Evolutionary conservation across 2,329 filamentous ascomycete genomes (phyloP), one percentile per base, ranked within the genome.

Genomic region (Phyllosticta capitalensis): DNA sequence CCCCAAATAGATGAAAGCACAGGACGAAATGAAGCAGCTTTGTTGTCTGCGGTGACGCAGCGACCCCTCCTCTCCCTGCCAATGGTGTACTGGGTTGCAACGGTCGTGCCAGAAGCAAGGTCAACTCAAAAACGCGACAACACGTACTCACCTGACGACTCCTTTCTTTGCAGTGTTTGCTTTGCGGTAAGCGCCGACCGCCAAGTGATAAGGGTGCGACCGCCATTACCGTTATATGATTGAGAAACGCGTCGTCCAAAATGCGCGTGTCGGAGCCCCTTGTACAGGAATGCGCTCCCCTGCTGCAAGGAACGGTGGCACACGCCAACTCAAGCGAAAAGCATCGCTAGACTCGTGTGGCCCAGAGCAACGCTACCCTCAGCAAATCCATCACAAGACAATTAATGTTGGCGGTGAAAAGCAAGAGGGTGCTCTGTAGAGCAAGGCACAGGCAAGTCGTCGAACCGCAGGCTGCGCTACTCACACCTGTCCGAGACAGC

Each of bases 1-100:
- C 68, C 82, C 82, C 1, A 82, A 81, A 74, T 82, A 72, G 65
- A 59, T 45, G 3, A 26, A 26, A 26, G 24, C 24, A 26, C 24
- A 26, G 24, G 7, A 26, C 7, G 24, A 26, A 19, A 26, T 55
- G 38, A 28, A 60, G 22, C 58, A 4, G 7, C 24, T 26, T 55
- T n/a, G 20, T 54, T 33, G 19, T 33, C 52, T 54, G 26, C 26
- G 22, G 28, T 33, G 17, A 33, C 28, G 19, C 24, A 33, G 28
- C 19, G 19, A 55, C 38, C 48, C 51, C 53, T 58, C 52, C 38
- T 45, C 57, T 58, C 24, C 38, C 20, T 56, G 20, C 28, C 4
- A 26, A 7, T 26, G 7, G 24, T 26, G 24, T 26, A 26, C 3
- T 55, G 61, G 45, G 20, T 51, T 24, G 24, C 22, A 14, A 45